Percentiles rank a stretch among this genome's conserved stretches.
These are phyloP conservation scores for Pestalotiopsis sp. DNA, from an alignment of 2,329 filamentous ascomycete genomes.

Conservation along the genomic window DNA sequence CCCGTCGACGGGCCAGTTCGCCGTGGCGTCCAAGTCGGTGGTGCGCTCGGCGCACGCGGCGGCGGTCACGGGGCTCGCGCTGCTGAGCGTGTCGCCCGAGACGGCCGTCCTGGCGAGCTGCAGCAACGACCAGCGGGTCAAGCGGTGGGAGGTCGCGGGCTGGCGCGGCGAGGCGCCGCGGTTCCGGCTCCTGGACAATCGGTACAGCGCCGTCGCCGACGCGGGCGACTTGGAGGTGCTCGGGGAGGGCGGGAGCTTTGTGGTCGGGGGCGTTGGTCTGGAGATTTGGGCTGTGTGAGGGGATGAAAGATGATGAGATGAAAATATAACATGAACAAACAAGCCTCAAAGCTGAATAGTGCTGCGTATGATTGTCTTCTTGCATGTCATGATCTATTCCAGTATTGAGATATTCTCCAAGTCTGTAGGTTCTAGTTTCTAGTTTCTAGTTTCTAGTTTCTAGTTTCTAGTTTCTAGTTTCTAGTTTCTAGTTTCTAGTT, in stretches of 20 bases:
- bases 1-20: slow-evolving; percentile 15
- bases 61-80: slow-evolving; percentile 63
- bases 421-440: not conserved
- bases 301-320: not conserved
- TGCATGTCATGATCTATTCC: not conserved
- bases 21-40: slow-evolving; percentile 29
- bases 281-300: slow-evolving; percentile 15
- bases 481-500: not conserved
- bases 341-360: not conserved
- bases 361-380: not conserved
- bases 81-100: slow-evolving; percentile 28
- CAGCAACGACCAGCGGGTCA: slow-evolving; percentile 66
- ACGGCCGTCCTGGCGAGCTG: slow-evolving; percentile 42
- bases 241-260: slow-evolving; percentile 15
- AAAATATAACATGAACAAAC: not conserved
- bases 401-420: not conserved
- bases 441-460: not conserved
- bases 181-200: slow-evolving; percentile 48
- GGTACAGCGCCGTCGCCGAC: slow-evolving; percentile 64
- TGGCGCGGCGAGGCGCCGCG: slow-evolving; percentile 20
- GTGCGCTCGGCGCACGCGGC: slow-evolving; percentile 69
- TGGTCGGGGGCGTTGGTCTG: slow-evolving; percentile 15
- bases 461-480: not conserved
- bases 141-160: slow-evolving; percentile 49
- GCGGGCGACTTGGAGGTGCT: slow-evolving; percentile 54